Evolutionary conservation across 1,284 basidiomycete species (phyloP), one percentile per base, ranked within the genome.

Genomic region (Sutorius eximius): DNA sequence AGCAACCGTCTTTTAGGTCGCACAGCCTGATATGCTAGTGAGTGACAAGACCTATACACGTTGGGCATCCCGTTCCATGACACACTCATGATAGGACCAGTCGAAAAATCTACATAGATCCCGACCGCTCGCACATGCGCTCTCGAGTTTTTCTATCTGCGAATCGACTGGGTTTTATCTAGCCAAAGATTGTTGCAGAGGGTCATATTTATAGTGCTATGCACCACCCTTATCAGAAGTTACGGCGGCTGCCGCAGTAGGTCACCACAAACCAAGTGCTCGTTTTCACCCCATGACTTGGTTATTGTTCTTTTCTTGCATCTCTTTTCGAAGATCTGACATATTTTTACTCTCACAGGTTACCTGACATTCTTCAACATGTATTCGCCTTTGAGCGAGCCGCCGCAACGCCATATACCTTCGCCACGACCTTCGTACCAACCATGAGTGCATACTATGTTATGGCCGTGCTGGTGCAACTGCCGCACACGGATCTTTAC

Each of bases 391-490:
- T 64, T 29, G 56, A 67, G 24, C 65, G 49, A 16, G 45, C 37
- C 12, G 32, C 13, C 7, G 49, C 59, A 44, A 69, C 69, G 5
- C 62, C 53, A 20, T 57, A 61, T 44, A 62, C 58, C 15, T 57
- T 71, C 13, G 36, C 49, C 18, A 62, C 65, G 2, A 36, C 53
- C n/a, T 30, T 71, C 20, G 0, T 61, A 18, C 70, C 67, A 2
- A 47, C 48, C 15, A 5, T 57, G 15, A 29, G 58, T 30, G 40
- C 54, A 15, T 59, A 51, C 51, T 70, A 68, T 45, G 48, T 27
- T 15, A 70, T 72, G 69, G 67, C 70, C 2, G 52, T 72, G 20
- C 47, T 69, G 27, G 66, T 71, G 2, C 70, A 72, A 42, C 41
- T 69, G 5, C 63, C 58, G 8, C 49, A 27, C 16, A 60, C 61